phyloP scores from a whole-genome alignment of 352 stramenopile genomes.

The Globisporangium barbulae region DNA sequence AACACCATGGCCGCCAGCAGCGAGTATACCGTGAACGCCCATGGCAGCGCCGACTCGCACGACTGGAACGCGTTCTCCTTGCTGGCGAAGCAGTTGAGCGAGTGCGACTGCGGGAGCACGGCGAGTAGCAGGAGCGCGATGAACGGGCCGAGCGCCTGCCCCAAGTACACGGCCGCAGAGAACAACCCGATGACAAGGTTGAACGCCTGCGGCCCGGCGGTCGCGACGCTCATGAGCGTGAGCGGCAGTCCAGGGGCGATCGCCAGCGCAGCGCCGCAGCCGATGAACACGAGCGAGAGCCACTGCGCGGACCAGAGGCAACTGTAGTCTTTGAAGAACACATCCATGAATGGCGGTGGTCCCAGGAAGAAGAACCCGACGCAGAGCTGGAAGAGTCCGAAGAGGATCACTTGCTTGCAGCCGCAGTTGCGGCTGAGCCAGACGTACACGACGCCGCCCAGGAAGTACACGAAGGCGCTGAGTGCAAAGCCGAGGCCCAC shows the following conservation, averaged over 20 bases:
- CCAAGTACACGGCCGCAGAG: conserved; percentile 62
- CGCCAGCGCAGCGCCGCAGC: conserved; percentile 48
- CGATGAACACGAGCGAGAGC: conserved; percentile 48
- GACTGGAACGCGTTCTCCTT: conserved; percentile 16
- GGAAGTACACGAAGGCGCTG: conserved; percentile 66
- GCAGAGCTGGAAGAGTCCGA: conserved; percentile 41
- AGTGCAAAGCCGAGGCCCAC: conserved; percentile 65
- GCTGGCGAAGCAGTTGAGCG: conserved; percentile 38
- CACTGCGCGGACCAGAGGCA: conserved; percentile 51
- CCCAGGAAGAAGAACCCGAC: conserved; percentile 62
- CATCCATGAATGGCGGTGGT: conserved; percentile 46
- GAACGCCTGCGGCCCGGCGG: conserved; percentile 33
- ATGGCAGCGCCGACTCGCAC: conserved; percentile 57
- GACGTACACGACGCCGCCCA: conserved; percentile 48
- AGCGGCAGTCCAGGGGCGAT: conserved; percentile 61
- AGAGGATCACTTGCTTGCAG: conserved; percentile 65
- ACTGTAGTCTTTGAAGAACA: conserved; percentile 33
- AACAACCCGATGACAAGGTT: conserved; percentile 73
- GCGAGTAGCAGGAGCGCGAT: conserved; percentile 47
- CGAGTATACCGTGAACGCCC: conserved; percentile 59
- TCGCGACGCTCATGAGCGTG: conserved; percentile 48
- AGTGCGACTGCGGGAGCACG: conserved; percentile 36
- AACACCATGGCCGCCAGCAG: conserved; percentile 31
- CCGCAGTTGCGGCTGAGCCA: conserved; percentile 58
- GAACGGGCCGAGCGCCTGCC: conserved; percentile 59